These are phyloP conservation scores for Termitomyces eurrhizus DNA, from an alignment of 768 basidiomycete species.

Conservation along the genomic window DNA sequence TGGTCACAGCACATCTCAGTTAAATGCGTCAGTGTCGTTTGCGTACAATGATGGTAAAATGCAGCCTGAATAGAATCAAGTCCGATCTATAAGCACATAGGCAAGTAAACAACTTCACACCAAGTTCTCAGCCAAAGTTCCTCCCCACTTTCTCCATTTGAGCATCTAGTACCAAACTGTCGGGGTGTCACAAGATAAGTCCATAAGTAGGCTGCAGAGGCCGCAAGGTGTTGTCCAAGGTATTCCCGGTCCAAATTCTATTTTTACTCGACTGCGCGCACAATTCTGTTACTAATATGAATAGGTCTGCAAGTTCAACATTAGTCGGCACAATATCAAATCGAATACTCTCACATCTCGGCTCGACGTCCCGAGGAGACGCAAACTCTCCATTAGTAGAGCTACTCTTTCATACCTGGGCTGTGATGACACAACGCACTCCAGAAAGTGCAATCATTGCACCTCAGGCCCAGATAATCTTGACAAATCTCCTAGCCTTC, in stretches of 20 bases:
- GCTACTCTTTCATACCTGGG: background rate
- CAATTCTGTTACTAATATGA: background rate
- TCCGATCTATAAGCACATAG: background rate
- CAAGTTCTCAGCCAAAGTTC: background rate
- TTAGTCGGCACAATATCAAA: too few relatives aligned
- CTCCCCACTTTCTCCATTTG: constrained; percentile 7
- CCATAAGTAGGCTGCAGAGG: background rate
- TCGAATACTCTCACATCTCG: background rate
- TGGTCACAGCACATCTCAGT: background rate
- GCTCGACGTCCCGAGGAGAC: background rate
- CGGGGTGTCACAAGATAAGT: constrained; percentile 6
- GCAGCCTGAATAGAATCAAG: background rate
- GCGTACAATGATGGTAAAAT: background rate
- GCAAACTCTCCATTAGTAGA: background rate
- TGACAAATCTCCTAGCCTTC: background rate
- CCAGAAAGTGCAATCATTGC: background rate
- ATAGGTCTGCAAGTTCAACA: background rate
- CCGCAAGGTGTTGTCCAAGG: background rate
- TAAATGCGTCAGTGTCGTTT: background rate
- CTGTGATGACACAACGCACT: background rate
- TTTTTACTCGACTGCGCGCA: background rate
- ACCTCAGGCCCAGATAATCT: background rate
- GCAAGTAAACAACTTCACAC: background rate
- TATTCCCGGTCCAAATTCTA: background rate
- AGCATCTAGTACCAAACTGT: constrained; percentile 3